phyloP scores from a whole-genome alignment of 257 asterid genomes.

The Haberlea rhodopensis region DNA sequence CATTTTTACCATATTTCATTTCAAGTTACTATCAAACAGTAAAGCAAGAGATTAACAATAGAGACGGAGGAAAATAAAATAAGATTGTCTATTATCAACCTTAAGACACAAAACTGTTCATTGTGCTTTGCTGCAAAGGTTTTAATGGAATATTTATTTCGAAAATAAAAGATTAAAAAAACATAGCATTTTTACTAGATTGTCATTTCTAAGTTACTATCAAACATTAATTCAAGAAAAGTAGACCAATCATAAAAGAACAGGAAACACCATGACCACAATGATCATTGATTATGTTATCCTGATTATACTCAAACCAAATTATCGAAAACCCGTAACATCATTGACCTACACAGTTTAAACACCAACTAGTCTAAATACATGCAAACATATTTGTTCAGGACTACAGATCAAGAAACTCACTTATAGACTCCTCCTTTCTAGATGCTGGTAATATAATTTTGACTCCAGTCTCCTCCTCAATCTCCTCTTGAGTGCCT shows the following conservation, averaged over 20 bases:
- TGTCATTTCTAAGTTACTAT: no score
- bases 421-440: conserved; percentile 67
- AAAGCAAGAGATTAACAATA: no score
- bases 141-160: neutral
- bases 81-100: no score
- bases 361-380: conserved; percentile 14
- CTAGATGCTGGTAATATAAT: conserved; percentile 58
- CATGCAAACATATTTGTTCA: conserved; percentile 14
- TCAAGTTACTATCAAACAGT: no score
- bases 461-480: conserved; percentile 56
- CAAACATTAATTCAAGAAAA: no score
- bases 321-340: neutral
- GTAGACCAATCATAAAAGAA: neutral
- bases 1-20: no score
- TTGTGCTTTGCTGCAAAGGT: no score
- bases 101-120: no score
- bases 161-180: neutral
- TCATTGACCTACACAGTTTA: neutral
- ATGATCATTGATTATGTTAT: neutral
- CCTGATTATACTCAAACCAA: conserved; percentile 3
- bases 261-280: conserved; percentile 3
- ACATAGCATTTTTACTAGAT: no score
- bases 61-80: no score
- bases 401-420: conserved; percentile 37
- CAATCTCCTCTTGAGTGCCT: conserved; percentile 55